Percentiles rank a stretch among this genome's conserved stretches.
phyloP scores from a whole-genome alignment of 352 stramenopile species.

The Phytophthora uliginosa region DNA sequence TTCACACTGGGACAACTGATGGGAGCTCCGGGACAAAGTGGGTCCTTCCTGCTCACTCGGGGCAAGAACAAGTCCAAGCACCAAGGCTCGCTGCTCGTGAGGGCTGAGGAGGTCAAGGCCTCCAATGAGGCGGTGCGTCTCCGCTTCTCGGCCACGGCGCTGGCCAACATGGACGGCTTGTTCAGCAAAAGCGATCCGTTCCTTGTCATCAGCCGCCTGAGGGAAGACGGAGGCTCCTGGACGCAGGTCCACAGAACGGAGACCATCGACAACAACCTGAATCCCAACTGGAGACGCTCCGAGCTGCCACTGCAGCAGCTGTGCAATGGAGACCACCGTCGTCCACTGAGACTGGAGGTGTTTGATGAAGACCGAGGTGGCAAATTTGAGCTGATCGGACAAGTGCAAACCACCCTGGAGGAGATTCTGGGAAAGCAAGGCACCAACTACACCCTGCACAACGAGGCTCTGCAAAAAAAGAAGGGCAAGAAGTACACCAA shows the following conservation, averaged over 20 bases:
- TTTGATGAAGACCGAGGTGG: slow-evolving; percentile 84
- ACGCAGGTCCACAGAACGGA: slow-evolving; percentile 74
- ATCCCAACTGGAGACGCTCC: slow-evolving; percentile 70
- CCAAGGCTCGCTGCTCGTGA: slow-evolving; percentile 64
- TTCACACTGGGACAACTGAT: slow-evolving; percentile 89
- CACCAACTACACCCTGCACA: slow-evolving; percentile 65
- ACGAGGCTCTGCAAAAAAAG: slow-evolving; percentile 64
- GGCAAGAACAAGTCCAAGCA: slow-evolving; percentile 54
- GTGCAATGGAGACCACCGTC: slow-evolving; percentile 82
- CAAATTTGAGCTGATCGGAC: slow-evolving; percentile 77
- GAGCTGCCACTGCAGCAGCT: slow-evolving; percentile 74
- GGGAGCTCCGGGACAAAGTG: slow-evolving; percentile 73
- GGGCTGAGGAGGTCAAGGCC: slow-evolving; percentile 64
- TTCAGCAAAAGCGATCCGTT: slow-evolving; percentile 78
- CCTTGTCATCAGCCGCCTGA: slow-evolving; percentile 62
- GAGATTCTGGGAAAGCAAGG: slow-evolving; percentile 68
- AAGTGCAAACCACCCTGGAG: slow-evolving; percentile 63
- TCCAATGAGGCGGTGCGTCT: slow-evolving; percentile 59
- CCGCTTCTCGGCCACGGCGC: slow-evolving; percentile 50
- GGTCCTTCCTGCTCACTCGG: slow-evolving; percentile 59
- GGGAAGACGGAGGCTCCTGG: slow-evolving; percentile 64
- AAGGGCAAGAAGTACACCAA: slow-evolving; percentile 84
- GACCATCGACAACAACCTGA: slow-evolving; percentile 80
- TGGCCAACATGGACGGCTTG: slow-evolving; percentile 77
- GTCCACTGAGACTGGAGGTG: slow-evolving; percentile 79